A percentile compares a stretch with the other conserved stretches of the same genome.
Conservation (phyloP, 2,329 filamentous ascomycete species). For the Xylariaceae sp. region DNA sequence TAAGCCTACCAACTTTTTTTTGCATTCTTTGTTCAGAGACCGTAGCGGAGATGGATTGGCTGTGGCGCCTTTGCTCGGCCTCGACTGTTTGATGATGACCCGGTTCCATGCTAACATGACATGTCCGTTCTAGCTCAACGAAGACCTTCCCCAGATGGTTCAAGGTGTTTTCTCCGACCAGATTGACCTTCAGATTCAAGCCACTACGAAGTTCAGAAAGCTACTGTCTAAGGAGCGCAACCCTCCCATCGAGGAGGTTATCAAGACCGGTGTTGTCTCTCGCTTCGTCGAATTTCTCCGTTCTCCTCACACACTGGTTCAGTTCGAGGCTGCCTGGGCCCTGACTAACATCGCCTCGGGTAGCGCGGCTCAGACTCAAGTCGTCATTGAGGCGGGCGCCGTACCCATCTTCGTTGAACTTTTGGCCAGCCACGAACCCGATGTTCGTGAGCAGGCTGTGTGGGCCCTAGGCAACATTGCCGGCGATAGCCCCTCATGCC, state of each 20-base stretch:
- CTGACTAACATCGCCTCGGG: conserved; percentile 98
- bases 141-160: conserved; percentile 98
- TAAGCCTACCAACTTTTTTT: conserved; percentile 42
- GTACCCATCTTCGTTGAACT: conserved; percentile 98
- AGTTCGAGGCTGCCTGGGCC: conserved; percentile 98
- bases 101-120: neutral
- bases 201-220: conserved; percentile 98
- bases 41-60: neutral
- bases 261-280: conserved; percentile 96
- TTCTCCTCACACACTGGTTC: conserved; percentile 94
- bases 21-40: neutral
- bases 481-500: conserved; percentile 94
- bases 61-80: neutral
- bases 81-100: neutral
- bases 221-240: conserved; percentile 97
- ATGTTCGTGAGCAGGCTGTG: conserved; percentile 96
- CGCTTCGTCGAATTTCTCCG: conserved; percentile 98
- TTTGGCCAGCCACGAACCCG: conserved; percentile 88
- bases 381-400: conserved; percentile 95
- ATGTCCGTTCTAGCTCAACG: conserved; percentile 64
- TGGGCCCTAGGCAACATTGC: conserved; percentile 99
- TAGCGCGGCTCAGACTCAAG: conserved; percentile 94
- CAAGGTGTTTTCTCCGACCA: conserved; percentile 97
- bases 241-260: conserved; percentile 97
- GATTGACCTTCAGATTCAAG: conserved; percentile 95